Percentiles rank a stretch among this genome's conserved stretches.
These are phyloP conservation scores for Elymus sibiricus DNA, from an alignment of 176 grass and related monocot species.

Conservation along the genomic window DNA sequence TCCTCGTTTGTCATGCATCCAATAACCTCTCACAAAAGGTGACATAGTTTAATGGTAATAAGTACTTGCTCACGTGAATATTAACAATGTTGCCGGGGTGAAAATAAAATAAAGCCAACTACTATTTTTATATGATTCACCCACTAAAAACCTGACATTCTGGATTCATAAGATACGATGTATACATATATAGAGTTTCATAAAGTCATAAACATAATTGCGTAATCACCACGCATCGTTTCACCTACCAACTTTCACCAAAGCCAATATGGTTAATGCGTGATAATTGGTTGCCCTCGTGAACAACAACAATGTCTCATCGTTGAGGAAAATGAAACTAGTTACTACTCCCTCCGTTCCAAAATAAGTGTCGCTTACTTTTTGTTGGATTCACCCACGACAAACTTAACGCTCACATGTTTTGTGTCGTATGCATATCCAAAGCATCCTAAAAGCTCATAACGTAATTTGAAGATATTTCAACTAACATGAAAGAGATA, in stretches of 20 bases:
- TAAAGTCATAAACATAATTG: not conserved
- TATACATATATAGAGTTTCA: not conserved
- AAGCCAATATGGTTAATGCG: not conserved
- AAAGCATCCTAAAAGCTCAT: not conserved
- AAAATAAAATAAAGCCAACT: not conserved
- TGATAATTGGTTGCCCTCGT: not conserved
- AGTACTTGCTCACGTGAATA: not conserved
- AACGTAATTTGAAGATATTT: not conserved
- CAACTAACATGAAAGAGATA: not conserved
- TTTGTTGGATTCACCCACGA: not conserved
- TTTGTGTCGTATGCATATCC: not conserved
- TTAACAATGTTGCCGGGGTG: not conserved
- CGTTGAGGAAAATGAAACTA: not conserved
- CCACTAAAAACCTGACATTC: not conserved
- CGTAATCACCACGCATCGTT: not conserved
- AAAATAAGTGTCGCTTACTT: no score
- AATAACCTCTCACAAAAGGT: not conserved
- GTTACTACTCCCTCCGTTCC: no score
- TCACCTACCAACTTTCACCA: fast-evolving
- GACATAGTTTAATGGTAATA: not conserved
- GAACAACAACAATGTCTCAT: not conserved
- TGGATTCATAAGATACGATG: not conserved
- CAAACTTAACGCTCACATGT: not conserved
- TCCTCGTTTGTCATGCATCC: not conserved
- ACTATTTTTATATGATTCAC: not conserved